Evolutionary conservation across 495 filamentous ascomycete genomes (phyloP).

Genomic region (Penicillium nucicola): DNA sequence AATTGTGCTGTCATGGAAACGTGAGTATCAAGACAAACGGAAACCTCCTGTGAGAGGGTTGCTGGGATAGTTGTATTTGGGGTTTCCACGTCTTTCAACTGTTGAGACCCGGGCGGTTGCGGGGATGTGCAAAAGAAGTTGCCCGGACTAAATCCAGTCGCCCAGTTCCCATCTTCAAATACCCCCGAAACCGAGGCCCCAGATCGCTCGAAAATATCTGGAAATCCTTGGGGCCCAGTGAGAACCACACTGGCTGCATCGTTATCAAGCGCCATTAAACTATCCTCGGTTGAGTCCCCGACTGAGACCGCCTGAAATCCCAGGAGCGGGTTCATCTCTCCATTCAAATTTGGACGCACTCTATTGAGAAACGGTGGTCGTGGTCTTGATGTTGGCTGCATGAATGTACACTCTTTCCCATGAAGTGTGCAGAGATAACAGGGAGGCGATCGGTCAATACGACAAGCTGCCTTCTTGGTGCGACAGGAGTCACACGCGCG

Average conservation of each 20-base stretch:
- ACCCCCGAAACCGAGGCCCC: neutral
- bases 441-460: neutral
- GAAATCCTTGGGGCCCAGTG: neutral
- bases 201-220: neutral
- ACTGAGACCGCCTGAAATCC: neutral
- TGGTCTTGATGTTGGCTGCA: neutral
- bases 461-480: neutral
- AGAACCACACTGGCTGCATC: neutral
- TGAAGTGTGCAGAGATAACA: slow-evolving; percentile 5
- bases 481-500: slow-evolving; percentile 6
- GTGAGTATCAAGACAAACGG: neutral
- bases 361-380: neutral
- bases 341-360: neutral
- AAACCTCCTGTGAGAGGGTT: neutral
- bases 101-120: neutral
- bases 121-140: neutral
- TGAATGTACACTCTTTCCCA: slow-evolving; percentile 3
- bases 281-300: neutral
- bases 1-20: neutral
- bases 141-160: neutral
- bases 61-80: neutral
- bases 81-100: neutral
- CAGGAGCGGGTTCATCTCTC: neutral
- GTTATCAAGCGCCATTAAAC: neutral
- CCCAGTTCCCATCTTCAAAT: neutral